A percentile compares a stretch with the other conserved stretches of the same genome.
These are phyloP conservation scores for bread wheat (Triticum aestivum) DNA, from an alignment of 176 grass and related monocot species.

Conservation along the genomic window DNA sequence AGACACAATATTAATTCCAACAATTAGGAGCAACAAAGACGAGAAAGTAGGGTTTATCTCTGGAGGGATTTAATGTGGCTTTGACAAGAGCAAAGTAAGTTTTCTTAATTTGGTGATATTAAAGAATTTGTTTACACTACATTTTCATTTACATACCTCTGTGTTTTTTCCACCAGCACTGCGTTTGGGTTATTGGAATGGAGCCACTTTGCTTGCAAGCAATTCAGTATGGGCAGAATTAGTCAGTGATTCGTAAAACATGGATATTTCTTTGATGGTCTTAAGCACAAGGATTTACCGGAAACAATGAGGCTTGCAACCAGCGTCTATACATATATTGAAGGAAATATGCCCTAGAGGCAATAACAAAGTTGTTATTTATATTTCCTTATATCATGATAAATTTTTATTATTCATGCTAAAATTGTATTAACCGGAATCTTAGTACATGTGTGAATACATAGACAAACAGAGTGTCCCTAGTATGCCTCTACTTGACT, in stretches of 20 bases:
- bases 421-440: too few species aligned
- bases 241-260: conserved; percentile 39
- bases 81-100: conserved; percentile 81
- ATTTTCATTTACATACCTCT: conserved; percentile 9
- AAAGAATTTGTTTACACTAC: background rate
- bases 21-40: conserved; percentile 67
- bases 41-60: conserved; percentile 64
- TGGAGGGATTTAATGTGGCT: conserved; percentile 65
- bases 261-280: conserved; percentile 44
- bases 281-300: conserved; percentile 33
- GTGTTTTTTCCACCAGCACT: conserved; percentile 33
- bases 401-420: too few species aligned
- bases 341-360: too few species aligned
- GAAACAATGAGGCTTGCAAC: conserved; percentile 28
- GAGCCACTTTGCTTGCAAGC: conserved; percentile 45
- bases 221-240: conserved; percentile 52
- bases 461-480: too few species aligned
- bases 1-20: conserved; percentile 79
- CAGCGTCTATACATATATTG: background rate
- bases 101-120: conserved; percentile 3
- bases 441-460: too few species aligned
- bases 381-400: too few species aligned
- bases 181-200: conserved; percentile 61
- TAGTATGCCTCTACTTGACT: too few species aligned
- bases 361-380: too few species aligned